Conservation (phyloP, 176 grass and related monocot genomes). For the Eragrostis curvula region DNA sequence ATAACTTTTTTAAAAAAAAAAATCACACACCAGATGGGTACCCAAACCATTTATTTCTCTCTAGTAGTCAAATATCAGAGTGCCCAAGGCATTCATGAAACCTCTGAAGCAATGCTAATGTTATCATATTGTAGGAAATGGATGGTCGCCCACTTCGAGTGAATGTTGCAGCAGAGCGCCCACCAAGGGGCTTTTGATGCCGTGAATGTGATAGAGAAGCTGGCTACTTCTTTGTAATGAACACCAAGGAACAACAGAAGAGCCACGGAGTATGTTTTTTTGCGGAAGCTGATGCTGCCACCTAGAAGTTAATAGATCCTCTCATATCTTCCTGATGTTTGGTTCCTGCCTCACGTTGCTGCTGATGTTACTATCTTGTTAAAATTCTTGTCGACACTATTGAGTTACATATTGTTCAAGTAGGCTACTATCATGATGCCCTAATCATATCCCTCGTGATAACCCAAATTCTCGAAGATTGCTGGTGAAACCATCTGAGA, state of each 20-base stretch:
- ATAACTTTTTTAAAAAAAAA: neutral
- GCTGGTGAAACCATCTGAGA: constrained; percentile 1
- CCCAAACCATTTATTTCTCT: neutral
- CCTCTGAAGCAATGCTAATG: constrained; percentile 1
- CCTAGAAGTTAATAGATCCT: constrained; percentile 18
- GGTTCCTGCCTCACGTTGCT: constrained; percentile 6
- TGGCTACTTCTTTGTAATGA: constrained; percentile 22
- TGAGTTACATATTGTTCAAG: constrained; percentile 35
- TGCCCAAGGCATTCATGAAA: neutral
- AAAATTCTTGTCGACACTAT: constrained; percentile 28
- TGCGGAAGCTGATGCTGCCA: constrained; percentile 17
- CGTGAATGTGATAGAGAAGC: neutral
- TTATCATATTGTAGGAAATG: constrained; percentile 48
- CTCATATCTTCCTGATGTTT: constrained; percentile 35
- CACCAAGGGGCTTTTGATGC: constrained; percentile 58
- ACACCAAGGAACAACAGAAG: neutral
- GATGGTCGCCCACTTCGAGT: constrained; percentile 82
- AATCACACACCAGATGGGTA: neutral
- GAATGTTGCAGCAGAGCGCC: constrained; percentile 74
- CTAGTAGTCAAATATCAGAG: neutral
- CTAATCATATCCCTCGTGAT: neutral
- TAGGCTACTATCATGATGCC: constrained; percentile 45
- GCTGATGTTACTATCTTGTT: constrained; percentile 33
- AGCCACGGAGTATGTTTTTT: neutral
- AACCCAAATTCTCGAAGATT: neutral